phyloP scores from a whole-genome alignment of 768 basidiomycete species.

The Kwoniella newhampshirensis region DNA sequence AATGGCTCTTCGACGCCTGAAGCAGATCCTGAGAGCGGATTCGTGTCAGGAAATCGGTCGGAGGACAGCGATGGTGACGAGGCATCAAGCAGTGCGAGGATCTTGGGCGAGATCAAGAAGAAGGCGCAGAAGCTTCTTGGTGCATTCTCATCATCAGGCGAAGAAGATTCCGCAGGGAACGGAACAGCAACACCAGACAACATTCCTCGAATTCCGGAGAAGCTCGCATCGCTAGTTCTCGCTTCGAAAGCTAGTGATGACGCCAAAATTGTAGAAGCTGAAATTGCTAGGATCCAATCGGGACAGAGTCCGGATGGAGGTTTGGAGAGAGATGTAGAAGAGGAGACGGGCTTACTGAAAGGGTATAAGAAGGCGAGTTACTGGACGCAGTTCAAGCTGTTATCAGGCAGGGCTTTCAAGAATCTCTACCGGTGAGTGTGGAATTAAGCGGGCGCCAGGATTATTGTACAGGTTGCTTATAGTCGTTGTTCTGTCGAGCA shows the following conservation, averaged over 20 bases:
- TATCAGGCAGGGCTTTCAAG: slow-evolving; percentile 96
- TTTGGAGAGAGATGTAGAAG: slow-evolving; percentile 64
- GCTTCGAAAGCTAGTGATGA: slow-evolving; percentile 70
- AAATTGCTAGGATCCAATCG: slow-evolving; percentile 58
- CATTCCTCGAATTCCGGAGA: slow-evolving; percentile 56
- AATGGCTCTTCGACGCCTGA: not conserved
- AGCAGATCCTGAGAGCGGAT: slow-evolving; percentile 35
- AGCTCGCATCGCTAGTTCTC: slow-evolving; percentile 70
- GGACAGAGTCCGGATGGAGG: slow-evolving; percentile 47
- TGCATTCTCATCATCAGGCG: slow-evolving; percentile 25
- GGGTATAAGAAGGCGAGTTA: slow-evolving; percentile 71
- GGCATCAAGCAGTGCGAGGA: not conserved
- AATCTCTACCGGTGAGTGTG: slow-evolving; percentile 76
- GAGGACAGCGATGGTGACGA: slow-evolving; percentile 7
- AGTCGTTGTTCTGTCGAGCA: slow-evolving; percentile 13
- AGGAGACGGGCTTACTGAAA: slow-evolving; percentile 60
- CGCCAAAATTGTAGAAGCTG: slow-evolving; percentile 63
- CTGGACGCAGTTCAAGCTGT: slow-evolving; percentile 85
- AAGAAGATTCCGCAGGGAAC: not conserved
- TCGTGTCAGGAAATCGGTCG: slow-evolving; percentile 1
- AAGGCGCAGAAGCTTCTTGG: slow-evolving; percentile 47
- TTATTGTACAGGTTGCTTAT: too few species aligned
- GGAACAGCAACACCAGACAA: slow-evolving; percentile 43
- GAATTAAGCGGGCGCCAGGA: too few species aligned
- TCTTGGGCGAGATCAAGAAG: slow-evolving; percentile 29